Base-by-base conservation (phyloP, 2,329 filamentous ascomycete species). In the Thelonectria discophora region DNA sequence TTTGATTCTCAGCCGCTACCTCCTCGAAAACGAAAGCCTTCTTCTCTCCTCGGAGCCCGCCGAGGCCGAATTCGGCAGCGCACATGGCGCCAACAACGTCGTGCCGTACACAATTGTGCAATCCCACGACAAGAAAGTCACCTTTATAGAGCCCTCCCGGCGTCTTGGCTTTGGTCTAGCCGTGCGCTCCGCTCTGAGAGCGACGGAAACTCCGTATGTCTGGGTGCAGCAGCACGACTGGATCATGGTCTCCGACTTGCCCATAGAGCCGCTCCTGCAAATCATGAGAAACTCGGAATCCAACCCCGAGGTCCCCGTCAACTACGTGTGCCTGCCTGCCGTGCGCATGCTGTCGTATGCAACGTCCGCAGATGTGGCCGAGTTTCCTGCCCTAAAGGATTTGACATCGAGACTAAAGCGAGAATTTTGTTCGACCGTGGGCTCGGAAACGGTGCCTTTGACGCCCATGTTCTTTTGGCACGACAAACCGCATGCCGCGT, bases 201-300 rank as follows among this genome's bases (percentile, higher is more conserved):
- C 78, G 5, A 76, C 79, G 0, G 63, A 72, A 12, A 86, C 84
- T 1, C 81, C 82, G 0, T 84, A 84, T 47, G 82, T 85, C 15
- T 86, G 84, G 84, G 73, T 86, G 0, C 84, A 86, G 63, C 84
- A 86, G 72, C 84, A 86, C 66, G 84, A 86, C 71, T 86, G 84
- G 84, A 75, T 78, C 6, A 72, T 86, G 0, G 74, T 79, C 15
- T 72, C 77, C 2, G 73, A 79, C 48, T 75, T 86, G 3, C 83
- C 83, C 0, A 60, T 85, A 2, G 59, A 65, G 1, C 66, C 78
- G 1, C 69, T 86, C 13, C 66, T 86, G 2, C 72, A 78, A 2
- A 73, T 82, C 40, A 86, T 86, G 83, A 68, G 69, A 52, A 63
- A 68, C 1, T 73, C 78, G 1, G 71, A 77, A 32, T 57, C 62